Evolutionary conservation across 306 rosid genomes (phyloP), one percentile per base, ranked within the genome.

Genomic region (Luffa aegyptiaca): DNA sequence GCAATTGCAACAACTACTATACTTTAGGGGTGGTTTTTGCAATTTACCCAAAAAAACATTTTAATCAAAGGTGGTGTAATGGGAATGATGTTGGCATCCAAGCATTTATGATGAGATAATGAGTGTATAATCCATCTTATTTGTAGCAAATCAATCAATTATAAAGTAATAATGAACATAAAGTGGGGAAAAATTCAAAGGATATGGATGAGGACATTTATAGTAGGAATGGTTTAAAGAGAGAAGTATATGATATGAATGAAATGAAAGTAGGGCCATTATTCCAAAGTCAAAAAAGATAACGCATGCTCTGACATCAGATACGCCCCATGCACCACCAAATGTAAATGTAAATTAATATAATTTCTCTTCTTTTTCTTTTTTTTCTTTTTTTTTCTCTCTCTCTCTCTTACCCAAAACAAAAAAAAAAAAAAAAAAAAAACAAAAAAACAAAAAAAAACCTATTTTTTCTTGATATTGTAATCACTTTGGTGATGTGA

Each of bases 221-320:
- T 62, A 62, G 69, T 9, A 62, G 17, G 39, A 16, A 21, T 26
- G 64, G 64, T 10, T 58, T 58, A 9, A 2, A 26, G 5, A 56
- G 3, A 26, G 35, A 56, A 26, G 9, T 18, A 55, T 59, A 59
- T 59, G 65, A 21, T 59, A 26, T 26, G 16, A 59, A 21, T 21
- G 1, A 14, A 63, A 63, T 12, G 20, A 4, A 37, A 62, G 37
- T 62, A 33, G 61, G 35, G 31, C n/a, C n/a, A 65, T 39, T 41
- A 18, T 66, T 41, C 49, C 12, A 55, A 76, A 57, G 65, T 17
- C 66, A 76, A 76, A 53, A 76, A 39, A 11, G 36, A 57, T 21
- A 76, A 76, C 80, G 80, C 80, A 76, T 76, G 80, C 80, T 76
- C 80, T 76, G 80, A 76, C 80, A 76, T 55, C 80, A 76, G 65